These are phyloP conservation scores for Urtica urens DNA, from an alignment of 306 rosid genomes.

Conservation along the genomic window DNA sequence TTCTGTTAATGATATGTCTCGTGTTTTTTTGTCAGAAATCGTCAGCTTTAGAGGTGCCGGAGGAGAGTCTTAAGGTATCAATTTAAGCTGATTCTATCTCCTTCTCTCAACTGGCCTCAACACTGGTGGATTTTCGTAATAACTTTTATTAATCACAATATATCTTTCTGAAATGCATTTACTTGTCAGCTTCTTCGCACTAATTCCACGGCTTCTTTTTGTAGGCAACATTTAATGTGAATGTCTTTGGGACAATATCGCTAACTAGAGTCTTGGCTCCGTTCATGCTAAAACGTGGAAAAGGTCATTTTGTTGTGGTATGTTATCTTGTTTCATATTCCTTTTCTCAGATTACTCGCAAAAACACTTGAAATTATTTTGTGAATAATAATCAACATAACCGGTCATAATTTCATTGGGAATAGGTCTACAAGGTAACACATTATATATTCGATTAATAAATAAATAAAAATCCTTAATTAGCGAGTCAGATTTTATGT, in stretches of 20 bases:
- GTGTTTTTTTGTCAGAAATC: conserved; percentile 48
- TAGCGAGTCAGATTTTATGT: conserved; percentile 7
- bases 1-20: background rate
- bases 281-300: conserved; percentile 77
- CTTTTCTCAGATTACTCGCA: no score
- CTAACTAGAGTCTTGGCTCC: conserved; percentile 78
- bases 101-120: background rate
- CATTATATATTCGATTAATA: no score
- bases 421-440: no score
- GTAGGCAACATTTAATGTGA: conserved; percentile 75
- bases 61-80: conserved; percentile 67
- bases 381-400: no score
- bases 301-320: conserved; percentile 97
- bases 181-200: background rate
- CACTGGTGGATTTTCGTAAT: background rate
- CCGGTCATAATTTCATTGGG: no score
- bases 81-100: background rate
- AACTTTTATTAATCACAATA: no score
- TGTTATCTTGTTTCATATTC: conserved; percentile 14
- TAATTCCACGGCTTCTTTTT: conserved; percentile 10
- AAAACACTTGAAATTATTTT: no score
- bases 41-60: conserved; percentile 58
- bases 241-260: conserved; percentile 83
- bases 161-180: no score
- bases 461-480: no score